Evolutionary conservation across 1,284 basidiomycete genomes (phyloP), one percentile per base, ranked within the genome.

Genomic region (Earliella scabrosa): DNA sequence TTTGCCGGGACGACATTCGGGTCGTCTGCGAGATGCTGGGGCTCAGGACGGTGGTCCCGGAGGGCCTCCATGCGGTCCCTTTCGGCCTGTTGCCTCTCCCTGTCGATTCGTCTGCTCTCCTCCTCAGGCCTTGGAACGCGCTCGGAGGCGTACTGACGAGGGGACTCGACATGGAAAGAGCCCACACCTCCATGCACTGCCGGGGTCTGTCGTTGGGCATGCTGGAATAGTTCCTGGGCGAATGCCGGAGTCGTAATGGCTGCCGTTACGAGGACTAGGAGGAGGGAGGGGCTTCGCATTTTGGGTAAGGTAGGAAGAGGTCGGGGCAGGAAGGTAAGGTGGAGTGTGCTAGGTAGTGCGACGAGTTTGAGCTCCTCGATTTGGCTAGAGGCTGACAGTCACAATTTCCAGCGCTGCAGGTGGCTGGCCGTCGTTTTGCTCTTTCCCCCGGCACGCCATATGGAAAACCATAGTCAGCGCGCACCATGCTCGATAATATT

Each of bases 191-290:
- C 45, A 4, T 51, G 45, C 0, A 43, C 9, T 1, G 44, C 20
- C 14, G 56, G 53, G 14, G 52, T 45, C 10, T 50, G 44, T 7
- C 44, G 61, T 5, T 23, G 23, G 20, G 21, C 24, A n/a, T n/a
- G 9, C 18, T 16, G 16, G 16, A 20, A 38, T 9, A 18, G 36
- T 9, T 18, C 36, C 18, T 31, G 29, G 13, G 29, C 29, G 29
- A 13, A 31, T 7, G 29, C 13, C 29, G 36, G 8, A 9, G 36
- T 20, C 4, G 32, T 16, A 34, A 38, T n/a, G 36, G 8, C 36
- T n/a, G 36, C 27, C n/a, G 20, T 13, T 18, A 27, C 21, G 20
- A 31, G 23, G 29, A 13, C 6, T 13, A 31, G 29, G 29, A 31
- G 29, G 7, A 31, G 29, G 29, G 29, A n/a, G n/a, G n/a, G n/a